Conservation (phyloP, 768 basidiomycete genomes). For the Tubosaeta sp. region DNA sequence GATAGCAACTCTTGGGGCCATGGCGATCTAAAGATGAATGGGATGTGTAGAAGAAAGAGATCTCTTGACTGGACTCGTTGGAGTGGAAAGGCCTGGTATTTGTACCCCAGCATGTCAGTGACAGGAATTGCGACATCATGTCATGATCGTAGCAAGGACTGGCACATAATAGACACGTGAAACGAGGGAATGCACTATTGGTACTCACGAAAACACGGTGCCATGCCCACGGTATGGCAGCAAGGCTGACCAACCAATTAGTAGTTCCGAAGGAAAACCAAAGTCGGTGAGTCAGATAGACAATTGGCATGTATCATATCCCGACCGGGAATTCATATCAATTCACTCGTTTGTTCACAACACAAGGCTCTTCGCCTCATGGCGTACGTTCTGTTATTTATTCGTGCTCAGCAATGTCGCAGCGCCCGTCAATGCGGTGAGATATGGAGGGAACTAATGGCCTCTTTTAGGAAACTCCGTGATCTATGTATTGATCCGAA, state of each 20-base stretch:
- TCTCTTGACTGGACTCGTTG: neutral
- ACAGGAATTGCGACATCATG: neutral
- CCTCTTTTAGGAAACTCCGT: neutral
- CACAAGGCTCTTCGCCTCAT: neutral
- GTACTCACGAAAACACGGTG: neutral
- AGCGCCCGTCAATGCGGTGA: too few species aligned
- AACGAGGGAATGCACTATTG: neutral
- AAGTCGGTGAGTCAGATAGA: too few species aligned
- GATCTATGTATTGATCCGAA: neutral
- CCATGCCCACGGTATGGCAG: neutral
- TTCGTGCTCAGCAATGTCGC: too few species aligned
- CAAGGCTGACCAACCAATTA: neutral
- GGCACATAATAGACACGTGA: neutral
- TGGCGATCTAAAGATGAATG: neutral
- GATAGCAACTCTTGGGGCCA: conserved; percentile 55
- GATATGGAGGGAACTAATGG: neutral
- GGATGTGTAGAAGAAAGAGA: neutral
- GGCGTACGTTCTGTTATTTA: neutral
- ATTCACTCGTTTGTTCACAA: neutral
- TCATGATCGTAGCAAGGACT: neutral
- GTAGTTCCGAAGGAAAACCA: too few species aligned
- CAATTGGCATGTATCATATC: too few species aligned
- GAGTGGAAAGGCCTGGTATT: neutral
- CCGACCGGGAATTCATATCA: neutral
- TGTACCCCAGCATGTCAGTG: neutral